A percentile compares a stretch with the other conserved stretches of the same genome.
phyloP scores from a whole-genome alignment of 805 yeast genomes.

The Yarrowia sp. region DNA sequence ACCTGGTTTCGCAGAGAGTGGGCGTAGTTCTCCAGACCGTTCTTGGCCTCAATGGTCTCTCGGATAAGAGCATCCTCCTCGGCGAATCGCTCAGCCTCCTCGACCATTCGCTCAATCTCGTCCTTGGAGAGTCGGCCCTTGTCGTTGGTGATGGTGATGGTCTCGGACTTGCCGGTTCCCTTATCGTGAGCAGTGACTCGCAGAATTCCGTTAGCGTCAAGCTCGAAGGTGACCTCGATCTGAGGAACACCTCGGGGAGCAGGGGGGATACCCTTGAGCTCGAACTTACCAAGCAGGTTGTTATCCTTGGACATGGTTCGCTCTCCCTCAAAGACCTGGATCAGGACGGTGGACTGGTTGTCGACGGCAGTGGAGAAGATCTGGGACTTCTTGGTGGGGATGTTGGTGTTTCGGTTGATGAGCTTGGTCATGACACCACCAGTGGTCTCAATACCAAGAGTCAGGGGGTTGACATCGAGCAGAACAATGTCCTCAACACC shows the following conservation, averaged over 20 bases:
- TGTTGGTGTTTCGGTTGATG: conserved; percentile 92
- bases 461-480: conserved; percentile 92
- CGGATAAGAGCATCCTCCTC: conserved; percentile 87
- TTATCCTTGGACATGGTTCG: conserved; percentile 94
- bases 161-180: conserved; percentile 91
- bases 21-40: conserved; percentile 86
- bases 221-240: conserved; percentile 86
- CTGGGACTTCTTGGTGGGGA: conserved; percentile 94
- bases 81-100: conserved; percentile 93
- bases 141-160: conserved; percentile 90
- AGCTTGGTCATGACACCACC: conserved; percentile 98
- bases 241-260: conserved; percentile 94
- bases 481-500: conserved; percentile 89
- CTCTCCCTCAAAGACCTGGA: conserved; percentile 96
- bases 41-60: conserved; percentile 86
- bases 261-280: conserved; percentile 85
- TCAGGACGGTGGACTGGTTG: conserved; percentile 93
- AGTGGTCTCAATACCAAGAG: conserved; percentile 94
- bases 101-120: conserved; percentile 96
- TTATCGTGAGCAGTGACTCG: conserved; percentile 88
- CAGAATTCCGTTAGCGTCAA: conserved; percentile 87
- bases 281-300: conserved; percentile 86
- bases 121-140: conserved; percentile 93
- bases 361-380: conserved; percentile 95
- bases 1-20: conserved; percentile 79